A percentile compares a stretch with the other conserved stretches of the same genome.
Conservation (phyloP, 1,284 basidiomycete genomes). For the Ustanciosporium gigantosporum region DNA sequence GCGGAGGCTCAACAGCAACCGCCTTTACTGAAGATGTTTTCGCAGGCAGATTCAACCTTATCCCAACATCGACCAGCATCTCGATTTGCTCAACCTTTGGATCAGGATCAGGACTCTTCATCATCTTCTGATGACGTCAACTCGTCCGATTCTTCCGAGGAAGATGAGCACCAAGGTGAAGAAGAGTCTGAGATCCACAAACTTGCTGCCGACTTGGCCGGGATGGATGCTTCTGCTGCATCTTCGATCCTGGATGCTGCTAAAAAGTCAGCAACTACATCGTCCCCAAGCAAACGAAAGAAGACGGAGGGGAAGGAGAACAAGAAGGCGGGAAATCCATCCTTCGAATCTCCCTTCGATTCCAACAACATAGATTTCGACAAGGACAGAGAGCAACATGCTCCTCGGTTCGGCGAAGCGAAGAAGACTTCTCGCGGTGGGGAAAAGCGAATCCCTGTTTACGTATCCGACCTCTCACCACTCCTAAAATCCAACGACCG, state of each 20-base stretch:
- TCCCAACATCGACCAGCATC: background rate
- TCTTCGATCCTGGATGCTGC: background rate
- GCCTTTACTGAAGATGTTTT: background rate
- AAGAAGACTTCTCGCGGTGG: background rate
- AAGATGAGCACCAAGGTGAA: background rate
- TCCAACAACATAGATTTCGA: constrained; percentile 2
- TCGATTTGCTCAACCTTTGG: no score
- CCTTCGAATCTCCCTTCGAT: background rate
- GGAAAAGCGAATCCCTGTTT: constrained; percentile 57
- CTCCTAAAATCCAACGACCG: constrained; percentile 50
- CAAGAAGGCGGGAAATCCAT: background rate
- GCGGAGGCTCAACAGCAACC: no score
- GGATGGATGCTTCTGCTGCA: constrained; percentile 2
- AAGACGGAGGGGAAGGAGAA: background rate
- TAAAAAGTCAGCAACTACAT: no score
- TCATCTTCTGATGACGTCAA: constrained; percentile 1
- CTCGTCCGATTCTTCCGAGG: background rate
- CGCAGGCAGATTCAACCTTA: background rate
- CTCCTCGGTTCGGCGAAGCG: constrained; percentile 22
- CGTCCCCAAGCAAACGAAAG: background rate
- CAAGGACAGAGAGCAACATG: constrained; percentile 12
- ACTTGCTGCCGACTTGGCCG: constrained; percentile 19
- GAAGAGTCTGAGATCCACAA: constrained; percentile 13
- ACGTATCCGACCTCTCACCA: constrained; percentile 59
- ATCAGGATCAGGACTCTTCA: constrained; percentile 3